These are phyloP conservation scores for Rhodotorula diobovata DNA, from an alignment of 768 basidiomycete species.

Conservation along the genomic window DNA sequence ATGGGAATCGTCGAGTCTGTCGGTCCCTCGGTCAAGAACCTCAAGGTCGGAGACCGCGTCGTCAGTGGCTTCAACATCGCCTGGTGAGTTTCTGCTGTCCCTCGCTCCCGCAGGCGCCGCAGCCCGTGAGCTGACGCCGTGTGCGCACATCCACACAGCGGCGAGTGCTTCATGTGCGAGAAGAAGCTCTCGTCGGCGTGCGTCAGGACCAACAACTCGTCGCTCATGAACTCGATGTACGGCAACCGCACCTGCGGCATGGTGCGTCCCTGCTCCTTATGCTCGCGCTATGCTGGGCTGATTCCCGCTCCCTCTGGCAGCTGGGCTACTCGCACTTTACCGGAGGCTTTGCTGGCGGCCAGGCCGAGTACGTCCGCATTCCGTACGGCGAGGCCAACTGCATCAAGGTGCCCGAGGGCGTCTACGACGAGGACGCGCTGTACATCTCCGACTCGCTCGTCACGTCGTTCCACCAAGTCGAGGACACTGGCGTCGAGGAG, in stretches of 20 bases:
- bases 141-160: constrained; percentile 13
- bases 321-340: constrained; percentile 47
- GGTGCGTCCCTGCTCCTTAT: constrained; percentile 53
- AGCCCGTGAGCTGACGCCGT: too few species aligned
- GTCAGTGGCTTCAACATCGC: constrained; percentile 38
- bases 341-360: constrained; percentile 56
- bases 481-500: constrained; percentile 66
- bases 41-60: constrained; percentile 15
- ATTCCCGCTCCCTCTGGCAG: background rate
- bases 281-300: background rate
- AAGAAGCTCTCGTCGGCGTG: constrained; percentile 69
- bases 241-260: constrained; percentile 52
- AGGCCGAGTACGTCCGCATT: constrained; percentile 70
- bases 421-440: constrained; percentile 59
- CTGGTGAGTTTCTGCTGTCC: too few species aligned
- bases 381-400: constrained; percentile 69
- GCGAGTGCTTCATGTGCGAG: constrained; percentile 57
- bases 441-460: constrained; percentile 47
- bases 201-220: constrained; percentile 60
- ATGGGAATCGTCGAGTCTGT: constrained; percentile 66
- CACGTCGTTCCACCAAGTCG: constrained; percentile 69
- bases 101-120: too few species aligned
- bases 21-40: constrained; percentile 56
- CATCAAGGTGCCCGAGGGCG: constrained; percentile 62
- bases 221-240: constrained; percentile 59